A percentile compares a stretch with the other conserved stretches of the same genome.
Evolutionary conservation across 1,284 basidiomycete genomes (phyloP).

Genomic region (Ganoderma leucocontextum): DNA sequence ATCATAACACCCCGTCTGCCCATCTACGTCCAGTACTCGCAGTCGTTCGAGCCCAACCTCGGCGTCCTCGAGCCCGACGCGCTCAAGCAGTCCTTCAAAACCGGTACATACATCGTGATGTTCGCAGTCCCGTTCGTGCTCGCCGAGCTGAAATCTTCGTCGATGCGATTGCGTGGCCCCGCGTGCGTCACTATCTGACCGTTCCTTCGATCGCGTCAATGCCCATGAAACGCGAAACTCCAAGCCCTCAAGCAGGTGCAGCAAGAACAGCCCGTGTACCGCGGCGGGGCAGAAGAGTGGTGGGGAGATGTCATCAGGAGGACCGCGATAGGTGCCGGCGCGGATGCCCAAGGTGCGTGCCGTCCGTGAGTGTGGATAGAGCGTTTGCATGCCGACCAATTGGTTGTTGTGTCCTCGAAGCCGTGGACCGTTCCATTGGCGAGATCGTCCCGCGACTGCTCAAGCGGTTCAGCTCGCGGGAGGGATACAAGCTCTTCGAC

Average conservation of each 20-base stretch:
- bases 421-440: conserved; percentile 56
- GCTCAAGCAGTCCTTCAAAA: conserved; percentile 72
- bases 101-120: conserved; percentile 54
- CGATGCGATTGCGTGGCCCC: background rate
- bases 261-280: conserved; percentile 61
- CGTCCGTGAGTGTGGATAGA: background rate
- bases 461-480: conserved; percentile 68
- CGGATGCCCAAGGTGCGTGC: conserved; percentile 57
- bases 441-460: conserved; percentile 66
- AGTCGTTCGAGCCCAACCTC: conserved; percentile 69
- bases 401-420: conserved; percentile 44
- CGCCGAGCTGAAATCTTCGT: conserved; percentile 8
- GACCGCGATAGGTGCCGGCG: conserved; percentile 78
- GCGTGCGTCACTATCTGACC: conserved; percentile 3
- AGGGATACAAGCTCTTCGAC: conserved; percentile 74
- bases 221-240: background rate
- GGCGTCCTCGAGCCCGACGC: conserved; percentile 61
- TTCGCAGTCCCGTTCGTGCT: background rate
- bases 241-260: conserved; percentile 73
- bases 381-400: background rate
- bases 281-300: conserved; percentile 63
- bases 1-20: conserved; percentile 70
- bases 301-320: conserved; percentile 76
- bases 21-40: conserved; percentile 73
- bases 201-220: background rate